These are phyloP conservation scores for Beauveria asiatica DNA, from an alignment of 2,329 filamentous ascomycete genomes.

Conservation along the genomic window DNA sequence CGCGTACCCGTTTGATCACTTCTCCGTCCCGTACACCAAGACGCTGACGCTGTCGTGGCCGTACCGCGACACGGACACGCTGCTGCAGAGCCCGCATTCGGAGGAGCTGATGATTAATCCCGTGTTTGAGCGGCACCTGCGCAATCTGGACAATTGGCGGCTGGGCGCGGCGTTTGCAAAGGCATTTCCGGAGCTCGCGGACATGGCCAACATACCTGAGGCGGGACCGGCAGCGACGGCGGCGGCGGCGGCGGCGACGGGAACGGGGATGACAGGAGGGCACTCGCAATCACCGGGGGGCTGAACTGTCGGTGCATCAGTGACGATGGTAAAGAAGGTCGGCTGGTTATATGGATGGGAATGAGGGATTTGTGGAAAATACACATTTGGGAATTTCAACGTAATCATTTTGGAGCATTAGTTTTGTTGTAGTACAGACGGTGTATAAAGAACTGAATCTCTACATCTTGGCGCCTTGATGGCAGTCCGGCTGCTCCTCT, in stretches of 20 bases:
- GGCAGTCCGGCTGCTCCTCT: too few relatives aligned
- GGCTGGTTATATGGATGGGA: too few relatives aligned
- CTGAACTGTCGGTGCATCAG: too few relatives aligned
- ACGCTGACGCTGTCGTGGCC: slow-evolving; percentile 78
- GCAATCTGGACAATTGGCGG: slow-evolving; percentile 72
- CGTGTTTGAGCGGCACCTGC: slow-evolving; percentile 73
- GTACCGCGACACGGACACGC: slow-evolving; percentile 62
- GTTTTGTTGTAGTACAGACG: too few relatives aligned
- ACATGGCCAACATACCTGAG: slow-evolving; percentile 21
- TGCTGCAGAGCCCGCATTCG: slow-evolving; percentile 49
- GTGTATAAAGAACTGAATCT: too few relatives aligned
- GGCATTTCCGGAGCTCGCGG: slow-evolving; percentile 45
- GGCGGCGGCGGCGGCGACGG: background rate
- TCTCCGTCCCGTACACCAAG: slow-evolving; percentile 73
- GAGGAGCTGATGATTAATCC: slow-evolving; percentile 75
- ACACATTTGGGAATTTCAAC: too few relatives aligned
- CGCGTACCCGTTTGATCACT: slow-evolving; percentile 66
- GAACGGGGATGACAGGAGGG: background rate
- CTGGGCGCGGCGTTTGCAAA: slow-evolving; percentile 61
- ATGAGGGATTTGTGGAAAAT: too few relatives aligned
- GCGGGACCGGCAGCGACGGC: background rate
- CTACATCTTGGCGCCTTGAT: too few relatives aligned
- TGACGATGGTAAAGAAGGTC: background rate
- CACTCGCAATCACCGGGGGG: background rate
- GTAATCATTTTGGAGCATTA: too few relatives aligned